phyloP scores from a whole-genome alignment of 176 grass and related monocot genomes.

The Calamus simplicifolius region DNA sequence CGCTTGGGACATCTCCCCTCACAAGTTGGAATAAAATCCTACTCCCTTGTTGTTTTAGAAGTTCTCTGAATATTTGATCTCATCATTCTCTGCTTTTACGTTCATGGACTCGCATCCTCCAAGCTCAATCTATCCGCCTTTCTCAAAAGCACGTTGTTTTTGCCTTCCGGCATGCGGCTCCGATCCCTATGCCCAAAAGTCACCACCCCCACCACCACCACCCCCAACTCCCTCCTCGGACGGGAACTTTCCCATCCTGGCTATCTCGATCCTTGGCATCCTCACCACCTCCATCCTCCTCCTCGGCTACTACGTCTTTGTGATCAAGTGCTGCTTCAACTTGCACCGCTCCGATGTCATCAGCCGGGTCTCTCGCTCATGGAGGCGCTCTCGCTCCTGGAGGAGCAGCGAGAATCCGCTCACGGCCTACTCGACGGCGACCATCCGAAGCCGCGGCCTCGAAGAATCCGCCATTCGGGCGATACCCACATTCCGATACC shows the following conservation, averaged over 20 bases:
- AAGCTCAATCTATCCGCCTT: no score
- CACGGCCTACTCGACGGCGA: not conserved
- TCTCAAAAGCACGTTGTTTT: no score
- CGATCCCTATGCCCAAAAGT: no score
- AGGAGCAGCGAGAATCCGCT: not conserved
- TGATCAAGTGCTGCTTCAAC: slow-evolving; percentile 5
- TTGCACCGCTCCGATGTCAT: not conserved
- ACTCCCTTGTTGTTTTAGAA: no score
- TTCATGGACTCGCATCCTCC: no score
- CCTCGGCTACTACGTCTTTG: slow-evolving; percentile 11
- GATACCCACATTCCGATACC: slow-evolving; percentile 53
- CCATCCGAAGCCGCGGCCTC: slow-evolving; percentile 24
- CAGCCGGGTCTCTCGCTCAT: slow-evolving; percentile 1
- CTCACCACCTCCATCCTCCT: slow-evolving; percentile 8
- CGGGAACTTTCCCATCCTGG: slow-evolving; percentile 5
- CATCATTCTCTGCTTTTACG: no score
- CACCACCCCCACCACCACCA: not conserved
- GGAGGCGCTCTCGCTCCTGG: no score
- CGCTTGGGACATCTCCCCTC: no score
- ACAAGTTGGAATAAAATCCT: no score
- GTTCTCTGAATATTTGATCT: no score
- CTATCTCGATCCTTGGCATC: slow-evolving; percentile 2
- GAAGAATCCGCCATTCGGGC: slow-evolving; percentile 34
- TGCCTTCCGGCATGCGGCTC: no score
- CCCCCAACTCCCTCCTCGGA: not conserved